Conservation (phyloP, 768 basidiomycete genomes). For the Royoungia palumana region DNA sequence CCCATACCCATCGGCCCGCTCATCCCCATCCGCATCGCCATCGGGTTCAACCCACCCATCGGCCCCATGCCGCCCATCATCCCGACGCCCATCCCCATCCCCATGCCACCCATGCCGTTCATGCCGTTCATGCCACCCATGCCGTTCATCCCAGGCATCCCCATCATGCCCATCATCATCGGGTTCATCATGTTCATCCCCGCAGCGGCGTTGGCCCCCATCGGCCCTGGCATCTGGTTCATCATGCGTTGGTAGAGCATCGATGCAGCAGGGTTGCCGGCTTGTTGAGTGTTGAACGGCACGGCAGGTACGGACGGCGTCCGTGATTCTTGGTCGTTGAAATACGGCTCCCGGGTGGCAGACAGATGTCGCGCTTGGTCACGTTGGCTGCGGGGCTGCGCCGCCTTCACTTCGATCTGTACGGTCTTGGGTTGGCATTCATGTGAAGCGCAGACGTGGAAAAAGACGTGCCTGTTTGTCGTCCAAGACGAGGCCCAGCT, state of each 20-base stretch:
- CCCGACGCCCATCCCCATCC: constrained; percentile 32
- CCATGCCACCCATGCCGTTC: constrained; percentile 19
- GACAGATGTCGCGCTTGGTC: constrained; percentile 45
- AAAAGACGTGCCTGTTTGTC: constrained; percentile 64
- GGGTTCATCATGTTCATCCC: constrained; percentile 51
- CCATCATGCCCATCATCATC: constrained; percentile 49
- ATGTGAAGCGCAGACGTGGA: no score
- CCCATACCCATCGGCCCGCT: constrained; percentile 37
- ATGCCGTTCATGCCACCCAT: constrained; percentile 22
- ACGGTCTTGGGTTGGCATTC: not conserved
- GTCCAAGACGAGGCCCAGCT: constrained; percentile 65
- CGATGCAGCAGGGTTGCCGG: constrained; percentile 32
- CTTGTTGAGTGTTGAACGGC: constrained; percentile 34
- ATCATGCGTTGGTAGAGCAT: constrained; percentile 37
- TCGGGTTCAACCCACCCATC: constrained; percentile 27
- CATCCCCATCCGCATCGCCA: constrained; percentile 37
- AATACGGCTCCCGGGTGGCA: constrained; percentile 26
- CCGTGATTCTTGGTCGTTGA: constrained; percentile 36
- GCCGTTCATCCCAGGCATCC: constrained; percentile 42
- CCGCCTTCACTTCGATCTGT: constrained; percentile 81
- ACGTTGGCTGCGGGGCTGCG: constrained; percentile 67
- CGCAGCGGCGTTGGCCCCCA: constrained; percentile 36
- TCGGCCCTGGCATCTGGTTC: constrained; percentile 42
- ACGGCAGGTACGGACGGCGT: constrained; percentile 32
- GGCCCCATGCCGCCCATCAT: constrained; percentile 35